Evolutionary conservation across 352 stramenopile species (phyloP).

Genomic region (Phytophthora sp.): DNA sequence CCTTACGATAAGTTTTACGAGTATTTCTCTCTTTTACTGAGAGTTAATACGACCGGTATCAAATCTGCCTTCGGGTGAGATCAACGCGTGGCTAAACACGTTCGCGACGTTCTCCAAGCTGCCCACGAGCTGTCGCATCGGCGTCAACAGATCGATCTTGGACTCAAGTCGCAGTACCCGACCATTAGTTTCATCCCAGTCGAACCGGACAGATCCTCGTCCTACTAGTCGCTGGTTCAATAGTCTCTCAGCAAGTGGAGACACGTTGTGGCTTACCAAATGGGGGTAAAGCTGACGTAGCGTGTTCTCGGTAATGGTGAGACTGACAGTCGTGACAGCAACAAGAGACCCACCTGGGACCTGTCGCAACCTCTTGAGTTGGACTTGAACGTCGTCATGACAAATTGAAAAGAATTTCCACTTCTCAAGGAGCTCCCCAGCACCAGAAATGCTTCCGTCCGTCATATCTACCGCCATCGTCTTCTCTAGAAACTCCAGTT

Average conservation of each 20-base stretch:
- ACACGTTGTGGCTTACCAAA: neutral
- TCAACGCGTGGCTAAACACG: conserved; percentile 6
- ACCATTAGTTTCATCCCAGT: conserved; percentile 5
- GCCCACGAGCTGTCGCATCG: conserved; percentile 13
- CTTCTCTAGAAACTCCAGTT: conserved; percentile 17
- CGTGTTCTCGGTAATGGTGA: conserved; percentile 22
- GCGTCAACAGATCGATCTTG: conserved; percentile 10
- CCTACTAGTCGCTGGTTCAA: conserved; percentile 6
- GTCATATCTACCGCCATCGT: conserved; percentile 11
- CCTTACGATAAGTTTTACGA: neutral
- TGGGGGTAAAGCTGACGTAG: conserved; percentile 15
- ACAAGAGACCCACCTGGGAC: conserved; percentile 1
- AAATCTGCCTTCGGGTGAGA: conserved; percentile 13
- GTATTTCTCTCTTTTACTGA: too few species aligned
- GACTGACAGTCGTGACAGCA: neutral
- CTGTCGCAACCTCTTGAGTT: conserved; percentile 5
- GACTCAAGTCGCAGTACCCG: conserved; percentile 14
- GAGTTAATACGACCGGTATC: neutral
- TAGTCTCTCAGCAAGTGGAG: neutral
- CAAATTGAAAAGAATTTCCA: conserved; percentile 17
- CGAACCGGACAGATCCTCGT: conserved; percentile 11
- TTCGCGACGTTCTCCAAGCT: conserved; percentile 15
- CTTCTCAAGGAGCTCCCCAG: conserved; percentile 9
- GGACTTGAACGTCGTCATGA: conserved; percentile 8
- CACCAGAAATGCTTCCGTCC: conserved; percentile 7